Evolutionary conservation across 1,284 basidiomycete genomes (phyloP), one percentile per base, ranked within the genome.

Genomic region (Neonothopanus nambi): DNA sequence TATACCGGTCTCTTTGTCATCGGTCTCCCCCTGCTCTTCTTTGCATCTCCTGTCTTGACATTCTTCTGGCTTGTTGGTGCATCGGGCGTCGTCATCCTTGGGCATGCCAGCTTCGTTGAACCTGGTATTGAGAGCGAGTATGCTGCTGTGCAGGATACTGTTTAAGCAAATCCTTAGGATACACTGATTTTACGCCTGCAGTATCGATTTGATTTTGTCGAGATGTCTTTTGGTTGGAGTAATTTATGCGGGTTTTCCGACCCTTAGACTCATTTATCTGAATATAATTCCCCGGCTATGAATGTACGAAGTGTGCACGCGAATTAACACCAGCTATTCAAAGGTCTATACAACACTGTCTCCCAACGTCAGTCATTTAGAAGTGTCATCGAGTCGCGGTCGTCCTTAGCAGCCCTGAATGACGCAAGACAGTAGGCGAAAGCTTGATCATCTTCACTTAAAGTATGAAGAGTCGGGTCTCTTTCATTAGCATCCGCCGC

Each of bases 51-150:
- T 2, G 74, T 91, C 60, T 70, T 74, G 64, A 85, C 85, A 20
- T 80, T 92, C 72, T 90, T 91, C 78, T 89, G 87, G 85, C 76
- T 91, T 63, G 80, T 90, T 57, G 88, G 89, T 36, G 87, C 89
- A 3, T 89, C 87, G 1, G 76, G 78, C 24, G 72, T 93, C 64
- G 73, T 92, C 63, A 84, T 95, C 64, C 75, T 95, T 54, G 84
- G 78, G 2, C 93, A 95, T 65, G 93, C 93, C 1, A 82, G 79
- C 53, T 64, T 95, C 57, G 83, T 95, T 57, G 93, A 95, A 69
- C 93, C 92, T 9, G 93, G 93, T 18, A 83, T 95, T 55, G 91
- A 93, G 70, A 91, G 89, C 74, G 93, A 95, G 69, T 95, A 95
- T 61, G 85, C 90, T 7, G 68, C 76, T 42, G 89, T 94, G 24